Conservation (phyloP, 495 filamentous ascomycete species). For the Aspergillus olivimuriae region DNA sequence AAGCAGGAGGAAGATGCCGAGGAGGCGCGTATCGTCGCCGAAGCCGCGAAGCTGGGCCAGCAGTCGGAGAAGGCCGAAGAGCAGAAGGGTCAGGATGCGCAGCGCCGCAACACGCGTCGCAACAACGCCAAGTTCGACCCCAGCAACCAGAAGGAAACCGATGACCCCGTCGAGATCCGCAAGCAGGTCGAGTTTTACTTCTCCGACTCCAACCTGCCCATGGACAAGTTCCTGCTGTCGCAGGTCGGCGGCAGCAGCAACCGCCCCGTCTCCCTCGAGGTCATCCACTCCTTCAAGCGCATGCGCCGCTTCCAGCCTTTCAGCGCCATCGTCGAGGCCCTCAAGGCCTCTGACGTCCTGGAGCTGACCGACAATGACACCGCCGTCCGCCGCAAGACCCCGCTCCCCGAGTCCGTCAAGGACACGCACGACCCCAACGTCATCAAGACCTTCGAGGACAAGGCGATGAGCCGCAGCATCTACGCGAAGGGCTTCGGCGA, state of each 20-base stretch:
- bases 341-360: conserved; percentile 65
- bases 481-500: conserved; percentile 88
- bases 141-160: conserved; percentile 51
- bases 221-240: conserved; percentile 78
- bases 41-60: conserved; percentile 38
- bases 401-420: conserved; percentile 44
- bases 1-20: conserved; percentile 28
- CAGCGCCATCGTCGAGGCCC: conserved; percentile 71
- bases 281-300: conserved; percentile 79
- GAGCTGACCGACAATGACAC: conserved; percentile 64
- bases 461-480: conserved; percentile 53
- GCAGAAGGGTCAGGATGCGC: conserved; percentile 15
- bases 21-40: conserved; percentile 40
- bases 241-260: conserved; percentile 71
- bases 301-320: conserved; percentile 89
- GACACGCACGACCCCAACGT: conserved; percentile 38
- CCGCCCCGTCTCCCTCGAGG: conserved; percentile 65
- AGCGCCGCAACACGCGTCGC: conserved; percentile 13
- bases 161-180: conserved; percentile 71
- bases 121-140: conserved; percentile 62
- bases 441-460: conserved; percentile 51
- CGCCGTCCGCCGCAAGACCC: conserved; percentile 65
- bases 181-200: conserved; percentile 98
- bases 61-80: conserved; percentile 35
- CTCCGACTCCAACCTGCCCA: conserved; percentile 81